A percentile compares a stretch with the other conserved stretches of the same genome.
These are phyloP conservation scores for Verticillium klebahnii DNA, from an alignment of 2,329 filamentous ascomycete genomes.

Conservation along the genomic window DNA sequence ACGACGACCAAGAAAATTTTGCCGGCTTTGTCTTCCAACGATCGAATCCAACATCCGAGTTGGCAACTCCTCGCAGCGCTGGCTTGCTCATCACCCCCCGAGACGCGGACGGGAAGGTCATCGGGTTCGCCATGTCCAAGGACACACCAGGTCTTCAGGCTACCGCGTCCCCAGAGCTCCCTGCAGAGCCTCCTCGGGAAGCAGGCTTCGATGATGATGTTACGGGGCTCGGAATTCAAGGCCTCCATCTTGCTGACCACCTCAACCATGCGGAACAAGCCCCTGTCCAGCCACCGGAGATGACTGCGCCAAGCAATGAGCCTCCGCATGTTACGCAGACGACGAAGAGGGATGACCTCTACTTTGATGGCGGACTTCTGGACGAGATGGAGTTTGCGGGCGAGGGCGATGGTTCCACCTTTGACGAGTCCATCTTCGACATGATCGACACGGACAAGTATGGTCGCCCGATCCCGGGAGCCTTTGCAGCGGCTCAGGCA, in stretches of 20 bases:
- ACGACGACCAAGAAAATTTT: slow-evolving; percentile 57
- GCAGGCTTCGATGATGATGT: slow-evolving; percentile 12
- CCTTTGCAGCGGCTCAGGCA: slow-evolving; percentile 50
- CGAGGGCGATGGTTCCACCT: slow-evolving; percentile 50
- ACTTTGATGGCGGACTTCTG: slow-evolving; percentile 60
- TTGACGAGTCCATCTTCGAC: slow-evolving; percentile 73
- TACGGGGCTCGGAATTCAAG: slow-evolving; percentile 39
- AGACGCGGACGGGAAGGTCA: slow-evolving; percentile 48
- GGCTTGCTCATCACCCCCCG: slow-evolving; percentile 47
- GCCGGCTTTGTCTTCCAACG: slow-evolving; percentile 55
- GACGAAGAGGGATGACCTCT: slow-evolving; percentile 50
- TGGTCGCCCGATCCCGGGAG: slow-evolving; percentile 54
- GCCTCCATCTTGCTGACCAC: slow-evolving; percentile 5
- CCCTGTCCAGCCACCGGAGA: slow-evolving; percentile 5
- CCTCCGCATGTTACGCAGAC: slow-evolving; percentile 24
- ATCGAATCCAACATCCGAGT: slow-evolving; percentile 45
- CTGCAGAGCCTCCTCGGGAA: slow-evolving; percentile 7
- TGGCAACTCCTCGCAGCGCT: slow-evolving; percentile 45
- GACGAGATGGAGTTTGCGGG: slow-evolving; percentile 41
- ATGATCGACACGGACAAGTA: slow-evolving; percentile 60
- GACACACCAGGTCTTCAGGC: slow-evolving; percentile 31
- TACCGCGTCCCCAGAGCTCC: slow-evolving; percentile 2
- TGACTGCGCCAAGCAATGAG: background rate
- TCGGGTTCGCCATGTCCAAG: slow-evolving; percentile 52
- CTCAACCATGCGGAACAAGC: background rate